phyloP scores from a whole-genome alignment of 2,329 filamentous ascomycete genomes.

The Epichloe typhina region DNA sequence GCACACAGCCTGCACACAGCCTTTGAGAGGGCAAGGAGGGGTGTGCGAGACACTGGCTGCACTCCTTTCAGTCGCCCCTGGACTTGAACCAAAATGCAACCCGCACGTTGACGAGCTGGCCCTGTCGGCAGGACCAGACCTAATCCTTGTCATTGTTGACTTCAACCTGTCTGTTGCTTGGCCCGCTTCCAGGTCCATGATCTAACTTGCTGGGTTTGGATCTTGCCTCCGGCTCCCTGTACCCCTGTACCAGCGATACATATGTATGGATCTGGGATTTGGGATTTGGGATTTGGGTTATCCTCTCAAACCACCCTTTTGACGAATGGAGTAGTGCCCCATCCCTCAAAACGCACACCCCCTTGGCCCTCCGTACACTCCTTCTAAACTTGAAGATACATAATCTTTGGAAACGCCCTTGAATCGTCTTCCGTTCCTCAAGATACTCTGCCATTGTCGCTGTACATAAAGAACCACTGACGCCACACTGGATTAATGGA shows the following conservation, averaged over 20 bases:
- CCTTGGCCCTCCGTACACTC: background rate
- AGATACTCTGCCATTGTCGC: background rate
- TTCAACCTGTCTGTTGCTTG: slow-evolving; percentile 16
- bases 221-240: slow-evolving; percentile 18
- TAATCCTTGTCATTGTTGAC: background rate
- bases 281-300: slow-evolving; percentile 17
- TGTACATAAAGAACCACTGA: background rate
- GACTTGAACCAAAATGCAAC: background rate
- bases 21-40: background rate
- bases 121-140: slow-evolving; percentile 7
- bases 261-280: slow-evolving; percentile 12
- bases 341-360: slow-evolving; percentile 17
- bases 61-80: background rate
- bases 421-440: background rate
- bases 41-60: background rate
- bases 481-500: background rate
- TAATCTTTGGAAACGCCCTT: slow-evolving; percentile 16
- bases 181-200: slow-evolving; percentile 25
- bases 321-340: slow-evolving; percentile 17
- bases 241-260: slow-evolving; percentile 14
- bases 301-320: slow-evolving; percentile 15
- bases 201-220: slow-evolving; percentile 14
- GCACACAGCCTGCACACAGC: background rate
- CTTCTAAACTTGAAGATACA: slow-evolving; percentile 15
- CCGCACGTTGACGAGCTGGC: slow-evolving; percentile 13